Evolutionary conservation across 257 asterid genomes (phyloP), one percentile per base, ranked within the genome.

Genomic region (Hygrophila difformis): DNA sequence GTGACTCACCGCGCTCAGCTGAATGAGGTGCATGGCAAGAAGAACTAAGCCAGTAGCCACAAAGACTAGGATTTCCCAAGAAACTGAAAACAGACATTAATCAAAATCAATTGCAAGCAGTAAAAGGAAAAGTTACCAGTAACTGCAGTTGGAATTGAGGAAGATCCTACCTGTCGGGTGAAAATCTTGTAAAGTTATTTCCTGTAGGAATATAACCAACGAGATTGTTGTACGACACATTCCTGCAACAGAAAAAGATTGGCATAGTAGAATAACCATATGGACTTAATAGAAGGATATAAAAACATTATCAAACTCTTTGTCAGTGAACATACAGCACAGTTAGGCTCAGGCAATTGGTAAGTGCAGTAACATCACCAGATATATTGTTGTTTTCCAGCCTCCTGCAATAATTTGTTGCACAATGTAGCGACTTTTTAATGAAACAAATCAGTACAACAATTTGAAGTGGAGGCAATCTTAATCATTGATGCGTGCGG

Each of bases 111-210:
- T 17, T 29, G 9, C n/a, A 18, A 9, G 10, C 11, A 18, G 5
- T 16, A 20, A 12, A 44, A 6, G 18, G 8, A 14, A 13, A n/a
- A 8, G 44, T 49, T 13, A 62, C 18, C 0, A 15, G 3, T 4
- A 23, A 12, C 31, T 6, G 22, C n/a, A 2, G 0, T 0, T 11
- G 31, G 26, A 45, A 40, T 11, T 6, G 3, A 12, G n/a, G 19
- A 20, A 21, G 28, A 44, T 19, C 24, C 0, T 15, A 77, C 93
- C 98, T 77, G 39, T 86, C 93, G 0, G 96, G 87, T 14, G 81
- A 61, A 70, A 91, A 91, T 47, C 95, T 70, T 0, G 98, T 82
- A 69, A 91, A 91, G 61, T 91, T 91, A 41, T 85, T 86, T 63
- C 82, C 94, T 0, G 86, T 61, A 12, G 98, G 95, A 54, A 91